phyloP scores from a whole-genome alignment of 1,284 basidiomycete genomes.

The Melampsora medusae region DNA sequence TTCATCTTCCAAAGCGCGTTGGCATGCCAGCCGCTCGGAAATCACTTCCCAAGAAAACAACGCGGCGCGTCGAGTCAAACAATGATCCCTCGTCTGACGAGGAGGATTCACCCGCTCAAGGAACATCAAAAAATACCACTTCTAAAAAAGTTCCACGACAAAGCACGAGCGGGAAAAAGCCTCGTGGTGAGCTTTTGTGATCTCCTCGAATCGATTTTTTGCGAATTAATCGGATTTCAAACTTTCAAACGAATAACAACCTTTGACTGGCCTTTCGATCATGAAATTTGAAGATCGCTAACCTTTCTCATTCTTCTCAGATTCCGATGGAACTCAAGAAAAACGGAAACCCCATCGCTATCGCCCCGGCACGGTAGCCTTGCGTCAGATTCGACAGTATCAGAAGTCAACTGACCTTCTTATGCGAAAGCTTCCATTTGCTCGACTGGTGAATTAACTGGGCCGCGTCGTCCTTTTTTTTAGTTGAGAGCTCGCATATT shows the following conservation, averaged over 20 bases:
- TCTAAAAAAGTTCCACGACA: slow-evolving; percentile 6
- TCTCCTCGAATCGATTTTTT: neutral
- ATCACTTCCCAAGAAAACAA: neutral
- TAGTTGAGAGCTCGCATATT: neutral
- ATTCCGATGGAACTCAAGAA: slow-evolving; percentile 9
- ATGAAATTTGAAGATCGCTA: neutral
- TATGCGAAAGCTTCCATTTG: slow-evolving; percentile 52
- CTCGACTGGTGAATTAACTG: slow-evolving; percentile 32
- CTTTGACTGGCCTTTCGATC: neutral
- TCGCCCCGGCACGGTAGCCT: slow-evolving; percentile 51
- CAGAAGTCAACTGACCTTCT: slow-evolving; percentile 53
- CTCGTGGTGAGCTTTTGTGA: neutral
- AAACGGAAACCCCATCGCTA: slow-evolving; percentile 48
- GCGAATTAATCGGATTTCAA: neutral
- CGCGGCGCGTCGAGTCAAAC: neutral
- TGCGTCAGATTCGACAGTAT: slow-evolving; percentile 51
- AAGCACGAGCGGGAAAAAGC: neutral
- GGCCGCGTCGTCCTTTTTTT: neutral
- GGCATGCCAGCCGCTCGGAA: neutral
- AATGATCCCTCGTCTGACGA: too few species aligned
- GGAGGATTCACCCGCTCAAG: too few species aligned
- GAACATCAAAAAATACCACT: neutral
- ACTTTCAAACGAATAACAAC: neutral
- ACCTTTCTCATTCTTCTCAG: neutral
- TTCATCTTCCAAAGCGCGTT: neutral